phyloP scores from a whole-genome alignment of 2,329 filamentous ascomycete species.

The Aspergillus costaricaensis region DNA sequence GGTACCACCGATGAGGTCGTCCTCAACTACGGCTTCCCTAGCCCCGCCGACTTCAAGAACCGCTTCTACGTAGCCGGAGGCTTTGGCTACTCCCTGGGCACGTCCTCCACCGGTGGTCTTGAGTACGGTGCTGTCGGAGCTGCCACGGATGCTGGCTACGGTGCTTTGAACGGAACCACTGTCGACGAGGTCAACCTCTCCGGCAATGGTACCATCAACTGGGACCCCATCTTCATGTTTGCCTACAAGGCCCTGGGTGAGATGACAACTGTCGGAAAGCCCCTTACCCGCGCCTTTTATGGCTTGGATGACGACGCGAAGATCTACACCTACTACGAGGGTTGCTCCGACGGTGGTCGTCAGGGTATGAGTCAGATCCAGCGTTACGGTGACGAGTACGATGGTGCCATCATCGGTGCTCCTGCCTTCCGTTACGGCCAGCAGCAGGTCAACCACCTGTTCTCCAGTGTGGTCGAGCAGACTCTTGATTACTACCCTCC shows the following conservation, averaged over 20 bases:
- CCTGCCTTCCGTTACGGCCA: conserved; percentile 50
- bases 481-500: conserved; percentile 47
- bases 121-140: conserved; percentile 46
- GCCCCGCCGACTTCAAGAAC: conserved; percentile 42
- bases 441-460: conserved; percentile 48
- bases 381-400: conserved; percentile 50
- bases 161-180: conserved; percentile 38
- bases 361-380: conserved; percentile 56
- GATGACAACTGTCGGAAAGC: conserved; percentile 51
- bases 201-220: conserved; percentile 50
- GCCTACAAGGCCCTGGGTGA: conserved; percentile 55
- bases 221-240: conserved; percentile 34
- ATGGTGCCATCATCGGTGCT: conserved; percentile 50
- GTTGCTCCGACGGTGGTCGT: conserved; percentile 57
- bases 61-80: conserved; percentile 50
- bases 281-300: conserved; percentile 47
- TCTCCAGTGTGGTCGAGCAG: conserved; percentile 41
- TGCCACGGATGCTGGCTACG: conserved; percentile 48
- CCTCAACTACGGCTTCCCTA: conserved; percentile 40
- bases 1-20: conserved; percentile 42
- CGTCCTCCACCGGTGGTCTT: conserved; percentile 43
- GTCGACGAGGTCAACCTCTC: conserved; percentile 42
- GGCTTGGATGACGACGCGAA: conserved; percentile 25
- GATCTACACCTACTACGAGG: conserved; percentile 53
- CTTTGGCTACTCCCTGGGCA: conserved; percentile 44